Base-by-base conservation (phyloP, 495 filamentous ascomycete species). In the Hypoxylon cercidicola region DNA sequence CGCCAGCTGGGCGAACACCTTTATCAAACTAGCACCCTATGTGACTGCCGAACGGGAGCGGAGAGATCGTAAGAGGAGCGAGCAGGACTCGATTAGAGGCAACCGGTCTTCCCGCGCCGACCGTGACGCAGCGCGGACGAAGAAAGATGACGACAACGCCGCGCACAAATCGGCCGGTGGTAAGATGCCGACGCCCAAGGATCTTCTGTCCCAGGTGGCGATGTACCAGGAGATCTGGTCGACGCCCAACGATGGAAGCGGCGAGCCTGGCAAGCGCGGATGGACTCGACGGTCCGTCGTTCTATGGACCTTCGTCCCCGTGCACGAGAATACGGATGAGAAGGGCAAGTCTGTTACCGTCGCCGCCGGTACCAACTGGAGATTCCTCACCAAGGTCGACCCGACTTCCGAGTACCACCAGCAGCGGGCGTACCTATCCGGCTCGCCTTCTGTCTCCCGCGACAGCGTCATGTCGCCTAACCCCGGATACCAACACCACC, bases 201-300 rank as follows among this genome's bases (percentile, higher is more conserved):
- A 81, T 20, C 70, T 83, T 13, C 62, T 82, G 16, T 69, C 74
- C 19, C 70, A 75, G 66, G 81, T 81, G 11, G 77, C 78, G 62
- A 83, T 82, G 80, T 74, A 81, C 65, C 81, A 83, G 56, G 81
- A 83, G 70, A 73, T 83, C 34, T 82, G 69, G 73, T 82, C 79
- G 0, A 71, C 74, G 2, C 77, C 79, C 12, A 73, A 62, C 21
- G 60, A 76, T 10, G 56, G 50, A 1, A 30, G 52, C 11, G 35
- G 37, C 20, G 58, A 60, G 13, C 16, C 37, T 9, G 63, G 62
- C 21, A 72, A 50, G 16, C 66, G 68, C 32, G 66, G 70, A 19
- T 82, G 81, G 81, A 77, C 71, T 0, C 73, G 79, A 2, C 75
- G 80, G 1, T 74, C 73, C 18, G 66, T 81, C 48, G 71, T 83